A percentile compares a stretch with the other conserved stretches of the same genome.
phyloP scores from a whole-genome alignment of 2,329 filamentous ascomycete species.

The Pseudogymnoascus sp. region DNA sequence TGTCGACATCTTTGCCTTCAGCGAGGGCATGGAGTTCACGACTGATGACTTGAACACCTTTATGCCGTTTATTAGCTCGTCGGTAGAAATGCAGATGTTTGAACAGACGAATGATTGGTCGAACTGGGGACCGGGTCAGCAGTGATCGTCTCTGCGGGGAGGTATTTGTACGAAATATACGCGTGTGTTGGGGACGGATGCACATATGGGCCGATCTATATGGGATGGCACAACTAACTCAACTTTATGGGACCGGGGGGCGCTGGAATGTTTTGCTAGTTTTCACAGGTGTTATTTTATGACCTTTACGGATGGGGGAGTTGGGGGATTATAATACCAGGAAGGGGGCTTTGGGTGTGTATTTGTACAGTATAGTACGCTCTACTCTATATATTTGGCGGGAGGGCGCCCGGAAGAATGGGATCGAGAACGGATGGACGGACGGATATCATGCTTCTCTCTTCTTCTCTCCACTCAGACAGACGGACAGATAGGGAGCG shows the following conservation, averaged over 20 bases:
- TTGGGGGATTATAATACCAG: constrained; percentile 3
- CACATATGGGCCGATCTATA: neutral
- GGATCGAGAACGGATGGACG: neutral
- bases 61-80: neutral
- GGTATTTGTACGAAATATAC: neutral
- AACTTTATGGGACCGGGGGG: constrained; percentile 3
- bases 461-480: neutral
- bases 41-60: neutral
- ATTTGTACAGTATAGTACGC: constrained; percentile 6
- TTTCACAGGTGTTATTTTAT: neutral
- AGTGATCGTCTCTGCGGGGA: neutral
- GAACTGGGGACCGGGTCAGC: neutral
- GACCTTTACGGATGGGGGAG: neutral
- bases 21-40: constrained; percentile 6
- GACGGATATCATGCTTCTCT: neutral
- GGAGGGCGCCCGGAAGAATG: neutral
- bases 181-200: neutral
- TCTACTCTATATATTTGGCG: constrained; percentile 1
- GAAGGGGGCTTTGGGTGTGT: neutral
- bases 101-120: neutral
- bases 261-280: neutral
- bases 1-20: neutral
- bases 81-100: neutral
- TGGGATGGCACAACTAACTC: neutral
- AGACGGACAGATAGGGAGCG: neutral